phyloP scores from a whole-genome alignment of 306 rosid species.

The Cucurbita maxima region DNA sequence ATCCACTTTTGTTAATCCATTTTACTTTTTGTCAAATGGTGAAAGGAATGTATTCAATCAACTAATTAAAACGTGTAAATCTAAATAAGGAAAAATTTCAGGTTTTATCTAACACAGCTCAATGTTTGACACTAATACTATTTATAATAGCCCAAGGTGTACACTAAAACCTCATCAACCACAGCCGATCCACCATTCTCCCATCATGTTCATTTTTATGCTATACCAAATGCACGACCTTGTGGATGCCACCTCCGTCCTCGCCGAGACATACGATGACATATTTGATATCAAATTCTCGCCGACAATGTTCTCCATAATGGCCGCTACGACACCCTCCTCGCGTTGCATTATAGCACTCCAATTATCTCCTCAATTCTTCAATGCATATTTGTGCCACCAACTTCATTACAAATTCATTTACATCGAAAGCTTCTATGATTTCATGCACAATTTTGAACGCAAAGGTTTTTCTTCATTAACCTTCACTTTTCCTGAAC shows the following conservation, averaged over 20 bases:
- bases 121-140: no score
- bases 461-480: not conserved
- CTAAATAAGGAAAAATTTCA: no score
- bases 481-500: not conserved
- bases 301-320: not conserved
- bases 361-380: not conserved
- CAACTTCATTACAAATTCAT: not conserved
- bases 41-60: no score
- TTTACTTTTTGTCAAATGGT: no score
- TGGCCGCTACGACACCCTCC: not conserved
- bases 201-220: no score
- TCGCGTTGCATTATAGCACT: not conserved
- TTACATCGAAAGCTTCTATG: not conserved
- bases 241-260: not conserved
- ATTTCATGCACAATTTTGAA: no score
- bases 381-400: not conserved
- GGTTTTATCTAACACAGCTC: no score
- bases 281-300: not conserved
- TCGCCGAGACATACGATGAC: not conserved
- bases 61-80: no score
- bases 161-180: no score
- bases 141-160: no score
- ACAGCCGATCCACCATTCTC: no score
- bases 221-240: not conserved
- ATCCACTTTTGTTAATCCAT: no score